Base-by-base conservation (phyloP, 805 yeast species). In the Metschnikowia continentalis region DNA sequence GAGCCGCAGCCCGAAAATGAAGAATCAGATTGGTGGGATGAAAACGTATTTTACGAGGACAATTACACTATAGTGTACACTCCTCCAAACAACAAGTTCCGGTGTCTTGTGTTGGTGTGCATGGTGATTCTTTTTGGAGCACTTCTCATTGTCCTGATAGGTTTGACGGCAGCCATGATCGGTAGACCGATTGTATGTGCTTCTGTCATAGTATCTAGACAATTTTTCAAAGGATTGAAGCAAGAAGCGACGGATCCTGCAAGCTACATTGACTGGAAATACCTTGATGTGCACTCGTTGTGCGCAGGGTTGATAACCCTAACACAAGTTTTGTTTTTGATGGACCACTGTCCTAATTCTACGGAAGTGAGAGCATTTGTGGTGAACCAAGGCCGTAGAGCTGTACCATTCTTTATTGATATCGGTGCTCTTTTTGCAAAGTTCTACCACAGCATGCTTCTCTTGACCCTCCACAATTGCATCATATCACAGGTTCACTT, bases 51-150 rank as follows among this genome's bases (percentile, higher is more conserved):
- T 6, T 66, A 72, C 19, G 73, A 69, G 20, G 66, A 70, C 44
- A 70, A 70, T 1, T 90, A 91, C 66, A 75, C 80, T 2, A 80
- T 91, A 30, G 97, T 91, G 2, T 95, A 91, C 68, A 76, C 89
- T 42, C 98, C 99, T 4, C 96, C 96, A 1, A 58, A 77, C 46
- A 88, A 92, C 66, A 76, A 82, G 47, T 32, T 61, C 2, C 76
- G 97, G 52, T 75, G 90, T 35, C 70, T 78, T 20, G 69, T 61
- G 0, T 63, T 87, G 41, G 67, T 81, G 20, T 54, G 68, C 7
- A 60, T 70, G 63, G 63, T 81, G 14, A 82, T 87, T 82, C 49
- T 71, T 2, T 77, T 76, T 58, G 70, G 75, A 0, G 69, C 69
- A 1, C 48, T 72, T 3, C 53, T 72, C 15, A 55, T 70, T 15